Base-by-base conservation (phyloP, 1,139 yeast genomes). In the Geotrichum histeridarum region DNA sequence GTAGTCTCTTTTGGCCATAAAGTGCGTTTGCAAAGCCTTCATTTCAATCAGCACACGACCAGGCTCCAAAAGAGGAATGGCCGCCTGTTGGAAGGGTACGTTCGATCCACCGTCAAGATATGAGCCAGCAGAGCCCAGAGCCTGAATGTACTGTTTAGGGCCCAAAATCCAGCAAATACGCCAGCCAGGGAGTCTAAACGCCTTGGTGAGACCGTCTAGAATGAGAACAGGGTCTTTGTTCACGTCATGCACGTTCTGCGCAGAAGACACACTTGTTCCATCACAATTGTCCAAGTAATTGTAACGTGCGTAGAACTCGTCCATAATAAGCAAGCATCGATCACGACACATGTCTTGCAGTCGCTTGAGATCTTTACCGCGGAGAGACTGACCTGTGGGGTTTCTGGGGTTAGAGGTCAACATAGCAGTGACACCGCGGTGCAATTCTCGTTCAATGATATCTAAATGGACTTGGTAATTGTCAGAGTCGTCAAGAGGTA, bases 161-260 rank as follows among this genome's bases (percentile, higher is more conserved):
- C 87, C 87, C 58, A 82, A 70, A 55, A 82, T 73, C 87, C 87
- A 82, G 63, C 86, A 81, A 15, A 80, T 79, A 69, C 87, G 75
- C 86, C 86, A 82, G 1, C 87, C 87, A 2, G 87, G 86, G 53
- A 82, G 73, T 60, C 87, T 74, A 69, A 82, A 82, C 0, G 84
- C 81, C 67, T 82, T 82, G 51, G 87, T 82, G 48, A 82, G 72
- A 2, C 87, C 87, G 65, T 82, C 83, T 56, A 82, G 73, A 60
- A 82, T 81, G 60, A 82, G 74, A 7, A 82, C 86, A 0, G 86
- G 85, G 62, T 82, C 87, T 53, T 69, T 70, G 64, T 82, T 78
- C 14, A 82, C 86, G 60, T 82, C 85, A 18, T 78, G 76, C 22
- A 82, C 77, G 59, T 72, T 78, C 56, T 75, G 76, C 1, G 85